A percentile compares a stretch with the other conserved stretches of the same genome.
Conservation (phyloP, 345 rosid genomes). For the Linum usitatissimum region DNA sequence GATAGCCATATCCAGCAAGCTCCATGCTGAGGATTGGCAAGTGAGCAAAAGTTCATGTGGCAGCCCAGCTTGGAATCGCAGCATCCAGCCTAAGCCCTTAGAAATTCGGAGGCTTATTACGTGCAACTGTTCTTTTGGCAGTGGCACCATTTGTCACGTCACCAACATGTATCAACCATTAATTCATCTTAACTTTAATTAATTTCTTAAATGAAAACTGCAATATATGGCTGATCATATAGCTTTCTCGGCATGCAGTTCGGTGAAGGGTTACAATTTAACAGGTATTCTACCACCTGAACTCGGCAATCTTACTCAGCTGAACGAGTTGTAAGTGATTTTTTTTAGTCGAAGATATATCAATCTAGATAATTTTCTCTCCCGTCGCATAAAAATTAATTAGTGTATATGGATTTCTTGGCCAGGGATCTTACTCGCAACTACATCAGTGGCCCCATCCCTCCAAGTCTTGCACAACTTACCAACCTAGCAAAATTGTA, state of each 20-base stretch:
- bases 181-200: too few relatives aligned
- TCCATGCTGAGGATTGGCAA: neutral
- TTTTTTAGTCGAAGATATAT: too few relatives aligned
- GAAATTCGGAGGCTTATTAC: constrained; percentile 20
- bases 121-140: constrained; percentile 38
- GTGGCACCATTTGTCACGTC: constrained; percentile 41
- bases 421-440: constrained; percentile 69
- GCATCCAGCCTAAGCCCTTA: fast-evolving
- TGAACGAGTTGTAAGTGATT: constrained; percentile 45
- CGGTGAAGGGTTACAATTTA: constrained; percentile 42
- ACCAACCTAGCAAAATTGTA: constrained; percentile 43
- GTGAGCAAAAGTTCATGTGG: constrained; percentile 28
- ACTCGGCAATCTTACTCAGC: constrained; percentile 43
- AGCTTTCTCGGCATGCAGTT: too few relatives aligned
- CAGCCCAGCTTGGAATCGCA: constrained; percentile 26
- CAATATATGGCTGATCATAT: too few relatives aligned
- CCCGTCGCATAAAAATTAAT: too few relatives aligned
- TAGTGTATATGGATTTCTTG: too few relatives aligned
- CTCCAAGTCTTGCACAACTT: constrained; percentile 38
- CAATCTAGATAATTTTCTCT: too few relatives aligned
- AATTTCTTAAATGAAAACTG: too few relatives aligned
- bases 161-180: constrained; percentile 37
- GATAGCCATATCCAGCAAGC: neutral
- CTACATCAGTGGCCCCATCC: constrained; percentile 61
- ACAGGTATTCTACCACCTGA: constrained; percentile 60